Base-by-base conservation (phyloP, 2,329 filamentous ascomycete genomes). In the Pseudofabraea citricarpa region DNA sequence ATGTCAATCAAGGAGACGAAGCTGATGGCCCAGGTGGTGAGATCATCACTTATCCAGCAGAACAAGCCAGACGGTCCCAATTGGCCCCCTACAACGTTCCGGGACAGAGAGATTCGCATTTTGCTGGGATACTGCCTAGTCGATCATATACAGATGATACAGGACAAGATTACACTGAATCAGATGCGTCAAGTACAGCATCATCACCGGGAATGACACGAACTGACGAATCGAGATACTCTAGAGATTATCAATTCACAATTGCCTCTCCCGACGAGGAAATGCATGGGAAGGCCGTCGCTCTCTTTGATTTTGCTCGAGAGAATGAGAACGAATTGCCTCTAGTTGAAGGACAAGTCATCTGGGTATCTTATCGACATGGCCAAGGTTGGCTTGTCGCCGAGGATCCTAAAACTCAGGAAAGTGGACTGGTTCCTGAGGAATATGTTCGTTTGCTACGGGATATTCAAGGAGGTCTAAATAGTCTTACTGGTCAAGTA, bases 311-410 rank as follows among this genome's bases (percentile, higher is more conserved):
- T 62, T 98, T 98, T 66, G 83, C 83, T 55, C 80, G 90, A 23
- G 91, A 97, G 65, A 96, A 97, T 62, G 90, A 96, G 63, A 98
- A 97, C 61, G 93, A 98, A 65, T 71, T 98, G 45, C 89, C 90
- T 4, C 71, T 98, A 36, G 83, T 88, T 1, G 93, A 98, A 66
- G 93, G 93, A 5, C 93, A 98, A 60, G 88, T 96, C 45, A 95
- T 98, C 44, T 86, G 93, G 72, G 90, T 98, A 19, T 95, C 89
- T 13, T 98, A 97, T 64, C 79, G 93, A 33, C 90, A 97, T 61
- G 91, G 91, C 13, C 90, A 97, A 66, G 93, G 93, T 43, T 98
- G 93, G 93, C 75, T 98, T 40, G 93, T 98, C 19, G 93, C 93
- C 4, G 88, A 96, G 67, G 93, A 98, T 59, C 90, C 91, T 10